These are phyloP conservation scores for Gossypium lobatum DNA, from an alignment of 441 rosid genomes.

Conservation along the genomic window DNA sequence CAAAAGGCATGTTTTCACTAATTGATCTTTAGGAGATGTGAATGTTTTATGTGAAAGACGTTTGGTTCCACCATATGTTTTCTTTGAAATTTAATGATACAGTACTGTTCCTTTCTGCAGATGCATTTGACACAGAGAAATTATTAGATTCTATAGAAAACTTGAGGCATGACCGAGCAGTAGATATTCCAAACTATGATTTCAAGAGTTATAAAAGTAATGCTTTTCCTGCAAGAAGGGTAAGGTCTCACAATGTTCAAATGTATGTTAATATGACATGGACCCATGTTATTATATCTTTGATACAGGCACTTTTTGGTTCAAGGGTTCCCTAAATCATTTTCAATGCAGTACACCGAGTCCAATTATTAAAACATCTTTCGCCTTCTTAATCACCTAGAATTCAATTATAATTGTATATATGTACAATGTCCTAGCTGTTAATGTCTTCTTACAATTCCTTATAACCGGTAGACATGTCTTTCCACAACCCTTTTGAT, in stretches of 20 bases:
- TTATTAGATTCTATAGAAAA: constrained; percentile 74
- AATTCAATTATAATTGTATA: background rate
- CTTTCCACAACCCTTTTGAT: background rate
- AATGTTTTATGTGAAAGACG: constrained; percentile 1
- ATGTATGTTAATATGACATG: background rate
- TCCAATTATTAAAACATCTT: background rate
- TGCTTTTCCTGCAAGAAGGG: constrained; percentile 81
- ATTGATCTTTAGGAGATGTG: background rate
- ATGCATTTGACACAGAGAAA: constrained; percentile 89
- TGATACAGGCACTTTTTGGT: background rate
- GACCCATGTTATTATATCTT: background rate
- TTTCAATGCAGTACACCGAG: background rate
- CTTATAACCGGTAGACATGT: background rate
- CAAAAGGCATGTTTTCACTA: background rate
- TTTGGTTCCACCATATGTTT: constrained; percentile 11
- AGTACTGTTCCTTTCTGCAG: constrained; percentile 36
- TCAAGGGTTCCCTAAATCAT: background rate
- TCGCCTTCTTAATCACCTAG: background rate
- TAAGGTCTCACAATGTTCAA: constrained; percentile 22
- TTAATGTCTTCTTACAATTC: background rate
- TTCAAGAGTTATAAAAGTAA: constrained; percentile 85
- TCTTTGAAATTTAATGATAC: constrained; percentile 12
- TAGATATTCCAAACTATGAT: constrained; percentile 90
- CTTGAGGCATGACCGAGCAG: constrained; percentile 81
- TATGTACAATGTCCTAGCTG: constrained; percentile 26